Evolutionary conservation across 2,329 filamentous ascomycete genomes (phyloP), one percentile per base, ranked within the genome.

Genomic region (Hymenoscyphus albidus): DNA sequence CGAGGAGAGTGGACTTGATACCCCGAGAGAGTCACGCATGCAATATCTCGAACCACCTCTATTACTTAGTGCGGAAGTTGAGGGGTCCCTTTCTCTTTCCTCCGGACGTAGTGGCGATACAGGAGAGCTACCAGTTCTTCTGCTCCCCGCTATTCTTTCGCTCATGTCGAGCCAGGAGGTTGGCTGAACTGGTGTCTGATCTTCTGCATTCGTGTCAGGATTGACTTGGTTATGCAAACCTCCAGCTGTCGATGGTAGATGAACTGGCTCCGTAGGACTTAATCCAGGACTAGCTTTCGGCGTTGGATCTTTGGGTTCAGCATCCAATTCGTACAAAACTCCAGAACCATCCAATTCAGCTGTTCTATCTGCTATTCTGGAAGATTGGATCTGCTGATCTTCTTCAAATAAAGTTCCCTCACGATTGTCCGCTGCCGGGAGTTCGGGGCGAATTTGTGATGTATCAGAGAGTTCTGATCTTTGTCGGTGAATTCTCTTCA

Each of bases 151-250:
- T 51, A 51, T 51, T 51, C 44, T 51, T 51, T 51, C 44, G 16
- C 39, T 48, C 44, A 55, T 62, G 22, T 62, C 48, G 16, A 62
- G 38, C 59, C 59, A 62, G 10, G 59, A 62, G 16, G 31, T 62
- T 9, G 54, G 59, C 18, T 59, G 35, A 39, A 27, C 39, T 31
- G 58, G 39, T 18, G 13, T 42, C 16, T 40, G n/a, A 16, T 27
- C 35, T 16, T 35, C 39, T 12, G 58, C 18, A 22, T 39, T n/a
- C 39, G 44, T 48, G 2, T 27, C 27, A 6, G 59, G 59, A 18
- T 48, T 55, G 10, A 55, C 48, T 27, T 48, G 31, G 14, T 16
- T 39, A 22, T 55, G 32, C 14, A 48, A 56, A 22, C 27, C 16
- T 27, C 16, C 13, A 14, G 32, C 35, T 22, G 44, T 5, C n/a